A percentile compares a stretch with the other conserved stretches of the same genome.
Conservation (phyloP, 2,329 filamentous ascomycete species). For the Microascus cirrosus region DNA sequence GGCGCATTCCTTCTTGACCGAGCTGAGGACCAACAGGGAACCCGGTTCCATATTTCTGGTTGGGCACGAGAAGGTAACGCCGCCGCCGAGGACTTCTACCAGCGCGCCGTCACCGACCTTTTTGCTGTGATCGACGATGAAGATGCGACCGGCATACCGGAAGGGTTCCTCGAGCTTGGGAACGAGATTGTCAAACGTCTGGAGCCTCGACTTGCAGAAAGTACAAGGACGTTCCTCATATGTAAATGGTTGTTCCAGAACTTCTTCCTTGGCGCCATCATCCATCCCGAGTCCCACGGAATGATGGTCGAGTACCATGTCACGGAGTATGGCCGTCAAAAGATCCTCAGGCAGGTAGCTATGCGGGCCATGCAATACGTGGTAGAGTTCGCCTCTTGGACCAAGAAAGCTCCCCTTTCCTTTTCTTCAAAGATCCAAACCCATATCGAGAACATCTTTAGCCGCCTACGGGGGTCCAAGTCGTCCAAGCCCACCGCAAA, state of each 20-base stretch:
- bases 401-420: constrained; percentile 48
- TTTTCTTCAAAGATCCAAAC: constrained; percentile 48
- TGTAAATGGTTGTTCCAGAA: constrained; percentile 87
- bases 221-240: constrained; percentile 73
- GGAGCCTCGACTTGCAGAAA: constrained; percentile 58
- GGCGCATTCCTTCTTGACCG: constrained; percentile 84
- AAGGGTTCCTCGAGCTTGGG: constrained; percentile 73
- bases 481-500: constrained; percentile 40
- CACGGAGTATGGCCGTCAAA: constrained; percentile 79
- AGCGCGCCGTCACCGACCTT: constrained; percentile 65
- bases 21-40: constrained; percentile 66
- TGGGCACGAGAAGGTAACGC: constrained; percentile 72
- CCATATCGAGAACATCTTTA: constrained; percentile 63
- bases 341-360: constrained; percentile 68
- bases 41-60: constrained; percentile 58
- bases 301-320: constrained; percentile 87
- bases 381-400: constrained; percentile 57
- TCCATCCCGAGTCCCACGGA: constrained; percentile 73
- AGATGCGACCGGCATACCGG: constrained; percentile 74
- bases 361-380: constrained; percentile 70
- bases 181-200: constrained; percentile 73
- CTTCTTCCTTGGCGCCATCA: constrained; percentile 73
- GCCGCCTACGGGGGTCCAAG: constrained; percentile 46
- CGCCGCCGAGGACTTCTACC: constrained; percentile 80
- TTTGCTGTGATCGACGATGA: constrained; percentile 82